Evolutionary conservation across 2,329 filamentous ascomycete species (phyloP).

Genomic region (Pseudocercospora fuligena): DNA sequence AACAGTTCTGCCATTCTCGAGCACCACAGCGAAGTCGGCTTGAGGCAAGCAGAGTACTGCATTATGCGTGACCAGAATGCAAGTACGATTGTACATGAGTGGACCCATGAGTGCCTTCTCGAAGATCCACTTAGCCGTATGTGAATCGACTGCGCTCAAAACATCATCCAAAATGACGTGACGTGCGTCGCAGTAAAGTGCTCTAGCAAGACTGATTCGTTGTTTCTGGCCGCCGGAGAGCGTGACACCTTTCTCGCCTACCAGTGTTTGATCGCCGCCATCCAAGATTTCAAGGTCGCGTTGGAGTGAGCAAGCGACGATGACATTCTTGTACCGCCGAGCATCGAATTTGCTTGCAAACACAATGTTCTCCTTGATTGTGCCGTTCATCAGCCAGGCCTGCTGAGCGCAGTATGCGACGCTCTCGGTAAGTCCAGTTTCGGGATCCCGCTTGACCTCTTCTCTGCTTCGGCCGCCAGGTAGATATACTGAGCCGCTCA

Average conservation of each 20-base stretch:
- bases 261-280: conserved; percentile 87
- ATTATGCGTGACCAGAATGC: conserved; percentile 95
- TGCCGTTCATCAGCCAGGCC: conserved; percentile 95
- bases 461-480: conserved; percentile 86
- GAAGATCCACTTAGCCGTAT: conserved; percentile 98
- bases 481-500: conserved; percentile 80
- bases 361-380: conserved; percentile 93
- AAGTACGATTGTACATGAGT: conserved; percentile 86
- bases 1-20: conserved; percentile 83
- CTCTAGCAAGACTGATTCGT: conserved; percentile 92
- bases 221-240: conserved; percentile 97
- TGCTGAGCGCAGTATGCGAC: conserved; percentile 96
- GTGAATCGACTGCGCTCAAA: conserved; percentile 93
- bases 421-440: conserved; percentile 85
- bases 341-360: conserved; percentile 84
- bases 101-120: conserved; percentile 88
- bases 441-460: conserved; percentile 78
- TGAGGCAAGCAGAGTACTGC: conserved; percentile 82
- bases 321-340: conserved; percentile 82
- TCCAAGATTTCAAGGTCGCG: conserved; percentile 92
- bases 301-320: conserved; percentile 88
- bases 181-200: conserved; percentile 91
- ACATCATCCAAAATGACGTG: conserved; percentile 94
- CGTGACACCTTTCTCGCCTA: conserved; percentile 96
- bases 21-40: conserved; percentile 78